Evolutionary conservation across 208 protist genomes (phyloP), one percentile per base, ranked within the genome.

Genomic region (Herpetomonas tarakana): DNA sequence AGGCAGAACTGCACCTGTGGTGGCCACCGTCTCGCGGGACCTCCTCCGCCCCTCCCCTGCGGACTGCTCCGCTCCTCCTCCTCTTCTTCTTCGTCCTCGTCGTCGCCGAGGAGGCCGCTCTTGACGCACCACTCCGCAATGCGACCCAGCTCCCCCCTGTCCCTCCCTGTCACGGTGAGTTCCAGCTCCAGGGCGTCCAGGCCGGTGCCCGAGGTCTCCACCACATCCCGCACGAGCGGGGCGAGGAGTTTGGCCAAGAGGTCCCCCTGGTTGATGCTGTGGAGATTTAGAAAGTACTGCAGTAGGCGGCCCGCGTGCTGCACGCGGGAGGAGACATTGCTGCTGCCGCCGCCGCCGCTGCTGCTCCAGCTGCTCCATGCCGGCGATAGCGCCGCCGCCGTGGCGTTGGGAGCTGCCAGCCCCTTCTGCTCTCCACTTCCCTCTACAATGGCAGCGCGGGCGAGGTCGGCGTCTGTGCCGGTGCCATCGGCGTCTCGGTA

Each of bases 71-170:
- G n/a, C n/a, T n/a, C n/a, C n/a, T n/a, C n/a, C n/a, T n/a, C n/a
- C n/a, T n/a, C n/a, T n/a, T n/a, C n/a, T n/a, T n/a, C n/a, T n/a
- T 41, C 35, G 9, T 52, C 65, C 11, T 52, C 62, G 31, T 57
- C 61, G 9, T 60, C 39, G 4, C 65, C 61, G 19, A 86, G 47
- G 16, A 89, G 52, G n/a, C 82, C 86, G 50, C 74, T 83, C 18
- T 16, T 27, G 28, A 47, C 69, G 68, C 87, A 93, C 78, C 83
- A 93, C 51, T 56, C 54, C 12, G 83, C 87, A 41, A 93, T 71
- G 45, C 78, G 58, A 52, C 59, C 45, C 27, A 93, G 49, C 60
- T 93, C 83, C n/a, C 54, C 60, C 19, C 44, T 2, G 11, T 76
- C 49, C 6, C 61, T 50, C 11, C 87, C 87, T 28, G 70, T 81